Percentiles rank a stretch among this genome's conserved stretches.
These are phyloP conservation scores for Annulohypoxylon maeteangense DNA, from an alignment of 495 filamentous ascomycete species.

Conservation along the genomic window DNA sequence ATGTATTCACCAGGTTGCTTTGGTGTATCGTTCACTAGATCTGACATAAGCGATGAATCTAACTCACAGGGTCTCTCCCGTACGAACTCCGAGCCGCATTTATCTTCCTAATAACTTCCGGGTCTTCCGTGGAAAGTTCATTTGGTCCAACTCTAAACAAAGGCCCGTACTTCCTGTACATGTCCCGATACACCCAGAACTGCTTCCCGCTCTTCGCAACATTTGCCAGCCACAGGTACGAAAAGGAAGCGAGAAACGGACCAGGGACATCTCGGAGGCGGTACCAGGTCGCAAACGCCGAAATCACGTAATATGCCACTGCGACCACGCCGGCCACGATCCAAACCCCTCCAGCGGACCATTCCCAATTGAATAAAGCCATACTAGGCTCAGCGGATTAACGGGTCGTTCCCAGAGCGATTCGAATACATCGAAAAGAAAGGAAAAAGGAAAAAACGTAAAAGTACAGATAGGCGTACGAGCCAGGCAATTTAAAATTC, in stretches of 20 bases:
- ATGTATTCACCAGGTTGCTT: not conserved
- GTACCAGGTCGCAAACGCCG: conserved; percentile 13
- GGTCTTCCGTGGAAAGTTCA: conserved; percentile 1
- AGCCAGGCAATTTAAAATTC: not conserved
- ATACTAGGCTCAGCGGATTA: conserved; percentile 4
- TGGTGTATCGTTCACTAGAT: no score
- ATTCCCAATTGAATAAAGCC: conserved; percentile 16
- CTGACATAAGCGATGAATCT: no score
- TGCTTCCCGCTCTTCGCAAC: conserved; percentile 3
- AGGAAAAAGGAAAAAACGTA: not conserved
- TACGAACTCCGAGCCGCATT: conserved; percentile 36
- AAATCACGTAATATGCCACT: conserved; percentile 9
- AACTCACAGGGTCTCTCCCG: conserved; percentile 48
- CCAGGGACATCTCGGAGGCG: conserved; percentile 5
- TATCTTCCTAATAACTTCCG: conserved; percentile 7
- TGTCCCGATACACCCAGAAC: conserved; percentile 9
- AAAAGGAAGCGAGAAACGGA: conserved; percentile 1
- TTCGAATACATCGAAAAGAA: not conserved
- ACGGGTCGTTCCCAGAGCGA: not conserved
- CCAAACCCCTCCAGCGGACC: conserved; percentile 9
- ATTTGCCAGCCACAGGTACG: conserved; percentile 4
- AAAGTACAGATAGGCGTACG: not conserved
- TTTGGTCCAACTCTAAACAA: conserved; percentile 3
- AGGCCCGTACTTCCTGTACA: not conserved
- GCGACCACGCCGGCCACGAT: not conserved